Conservation (phyloP, 2,329 filamentous ascomycete genomes). For the Phaeosphaeria sp. region DNA sequence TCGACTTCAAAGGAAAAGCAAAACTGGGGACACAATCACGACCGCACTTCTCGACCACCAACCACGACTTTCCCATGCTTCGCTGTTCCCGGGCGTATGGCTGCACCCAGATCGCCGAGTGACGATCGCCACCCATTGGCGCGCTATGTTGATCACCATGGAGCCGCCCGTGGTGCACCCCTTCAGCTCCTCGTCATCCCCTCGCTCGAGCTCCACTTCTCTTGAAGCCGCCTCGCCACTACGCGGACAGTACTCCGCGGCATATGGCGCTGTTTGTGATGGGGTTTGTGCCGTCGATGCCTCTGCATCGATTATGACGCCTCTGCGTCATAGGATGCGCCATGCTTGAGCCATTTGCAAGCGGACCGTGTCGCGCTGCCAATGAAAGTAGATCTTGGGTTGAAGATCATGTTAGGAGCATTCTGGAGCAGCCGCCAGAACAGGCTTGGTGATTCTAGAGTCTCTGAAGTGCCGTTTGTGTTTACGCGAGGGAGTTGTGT, state of each 20-base stretch:
- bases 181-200: slow-evolving; percentile 32
- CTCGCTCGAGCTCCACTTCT: slow-evolving; percentile 13
- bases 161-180: slow-evolving; percentile 18
- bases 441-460: background rate
- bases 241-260: background rate
- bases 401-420: background rate
- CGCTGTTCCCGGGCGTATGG: slow-evolving; percentile 14
- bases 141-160: slow-evolving; percentile 27
- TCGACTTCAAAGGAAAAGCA: background rate
- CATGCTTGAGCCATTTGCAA: background rate
- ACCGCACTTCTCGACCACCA: background rate
- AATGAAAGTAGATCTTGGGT: background rate
- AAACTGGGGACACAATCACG: background rate
- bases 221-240: slow-evolving; percentile 9
- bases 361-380: background rate
- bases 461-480: background rate
- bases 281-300: background rate
- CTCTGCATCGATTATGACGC: background rate
- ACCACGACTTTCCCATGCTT: slow-evolving; percentile 2
- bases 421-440: background rate
- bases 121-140: slow-evolving; percentile 10
- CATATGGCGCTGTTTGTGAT: background rate
- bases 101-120: slow-evolving; percentile 7
- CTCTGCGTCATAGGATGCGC: background rate
- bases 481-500: background rate